Evolutionary conservation across 2,329 filamentous ascomycete species (phyloP).

Genomic region (Graphilbum fragrans): DNA sequence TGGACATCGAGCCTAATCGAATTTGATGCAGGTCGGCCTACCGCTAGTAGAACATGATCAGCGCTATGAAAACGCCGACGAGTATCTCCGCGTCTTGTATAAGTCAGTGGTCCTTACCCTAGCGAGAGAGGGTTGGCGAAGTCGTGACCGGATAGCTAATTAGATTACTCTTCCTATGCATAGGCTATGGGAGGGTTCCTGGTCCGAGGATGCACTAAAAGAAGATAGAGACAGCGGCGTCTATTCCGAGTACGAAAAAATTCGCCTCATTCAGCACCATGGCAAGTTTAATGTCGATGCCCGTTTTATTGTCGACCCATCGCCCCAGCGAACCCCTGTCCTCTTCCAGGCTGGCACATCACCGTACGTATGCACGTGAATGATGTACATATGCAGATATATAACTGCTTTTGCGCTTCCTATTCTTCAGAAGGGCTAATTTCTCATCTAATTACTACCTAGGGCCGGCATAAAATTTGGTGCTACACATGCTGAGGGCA

Average conservation of each 20-base stretch:
- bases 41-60: constrained; percentile 10
- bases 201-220: constrained; percentile 3
- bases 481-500: too few species aligned
- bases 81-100: constrained; percentile 11
- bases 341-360: constrained; percentile 15
- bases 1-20: too few species aligned
- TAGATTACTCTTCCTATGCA: background rate
- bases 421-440: too few species aligned
- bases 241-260: background rate
- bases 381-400: too few species aligned
- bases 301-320: constrained; percentile 1
- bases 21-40: too few species aligned
- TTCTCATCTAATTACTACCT: too few species aligned
- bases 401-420: too few species aligned
- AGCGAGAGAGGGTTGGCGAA: too few species aligned
- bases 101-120: too few species aligned
- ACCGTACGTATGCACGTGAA: too few species aligned
- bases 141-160: constrained; percentile 1
- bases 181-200: constrained; percentile 6
- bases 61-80: constrained; percentile 12
- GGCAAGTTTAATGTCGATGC: background rate
- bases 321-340: constrained; percentile 10
- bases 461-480: too few species aligned
- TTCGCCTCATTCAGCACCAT: background rate
- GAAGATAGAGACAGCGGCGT: background rate